Percentiles rank a stretch among this genome's conserved stretches.
These are phyloP conservation scores for Coemansia sp. DNA, from an alignment of 192 early-diverging fungal species.

Conservation along the genomic window DNA sequence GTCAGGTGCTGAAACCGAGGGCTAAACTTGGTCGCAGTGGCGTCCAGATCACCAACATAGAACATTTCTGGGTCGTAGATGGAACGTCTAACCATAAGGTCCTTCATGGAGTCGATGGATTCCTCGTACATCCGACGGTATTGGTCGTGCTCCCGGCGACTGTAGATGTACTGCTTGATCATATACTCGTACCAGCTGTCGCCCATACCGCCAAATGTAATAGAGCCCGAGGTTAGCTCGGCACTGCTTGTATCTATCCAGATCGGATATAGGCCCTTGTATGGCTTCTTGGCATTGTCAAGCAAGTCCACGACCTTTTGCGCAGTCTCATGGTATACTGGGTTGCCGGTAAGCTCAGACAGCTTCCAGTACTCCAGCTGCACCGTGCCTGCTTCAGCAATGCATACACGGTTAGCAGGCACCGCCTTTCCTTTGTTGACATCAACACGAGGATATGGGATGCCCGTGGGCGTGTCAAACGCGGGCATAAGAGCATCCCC, in stretches of 20 bases:
- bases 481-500: slow-evolving; percentile 67
- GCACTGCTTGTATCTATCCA: slow-evolving; percentile 49
- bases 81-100: slow-evolving; percentile 41
- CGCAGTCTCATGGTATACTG: slow-evolving; percentile 60
- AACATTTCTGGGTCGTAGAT: slow-evolving; percentile 40
- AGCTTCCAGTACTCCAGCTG: slow-evolving; percentile 84
- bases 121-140: slow-evolving; percentile 54
- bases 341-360: slow-evolving; percentile 72
- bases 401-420: slow-evolving; percentile 17
- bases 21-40: slow-evolving; percentile 40
- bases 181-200: slow-evolving; percentile 58
- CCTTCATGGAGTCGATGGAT: slow-evolving; percentile 49
- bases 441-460: slow-evolving; percentile 66
- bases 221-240: slow-evolving; percentile 32
- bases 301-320: slow-evolving; percentile 59
- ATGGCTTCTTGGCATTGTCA: slow-evolving; percentile 34
- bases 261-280: slow-evolving; percentile 61
- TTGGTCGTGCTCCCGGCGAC: slow-evolving; percentile 32
- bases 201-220: slow-evolving; percentile 52
- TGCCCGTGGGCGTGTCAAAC: slow-evolving; percentile 71
- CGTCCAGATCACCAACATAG: slow-evolving; percentile 49
- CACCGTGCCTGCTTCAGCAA: slow-evolving; percentile 74
- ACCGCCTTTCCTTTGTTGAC: slow-evolving; percentile 42
- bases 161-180: slow-evolving; percentile 53
- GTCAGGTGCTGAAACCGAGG: slow-evolving; percentile 54